Conservation (phyloP, 306 rosid species). For the Clitoria ternatea region DNA sequence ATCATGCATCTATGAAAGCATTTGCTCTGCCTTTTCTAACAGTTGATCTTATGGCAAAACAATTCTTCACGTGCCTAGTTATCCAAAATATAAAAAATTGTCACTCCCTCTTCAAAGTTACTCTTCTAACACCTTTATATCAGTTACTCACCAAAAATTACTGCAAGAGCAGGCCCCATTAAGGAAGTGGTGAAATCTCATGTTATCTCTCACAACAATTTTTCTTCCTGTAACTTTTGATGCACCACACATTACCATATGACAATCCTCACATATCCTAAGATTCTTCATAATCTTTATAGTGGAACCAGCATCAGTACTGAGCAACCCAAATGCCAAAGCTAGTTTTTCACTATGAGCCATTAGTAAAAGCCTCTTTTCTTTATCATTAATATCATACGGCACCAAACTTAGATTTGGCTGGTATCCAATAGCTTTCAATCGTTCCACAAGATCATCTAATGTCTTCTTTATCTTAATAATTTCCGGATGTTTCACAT, state of each 20-base stretch:
- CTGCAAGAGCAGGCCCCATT: conserved; percentile 74
- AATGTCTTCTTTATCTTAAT: conserved; percentile 48
- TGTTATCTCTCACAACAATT: conserved; percentile 69
- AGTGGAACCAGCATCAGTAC: conserved; percentile 44
- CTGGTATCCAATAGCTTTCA: conserved; percentile 52
- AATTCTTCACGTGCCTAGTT: not conserved
- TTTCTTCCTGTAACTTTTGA: conserved; percentile 60
- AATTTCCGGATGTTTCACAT: conserved; percentile 50
- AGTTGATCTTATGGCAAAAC: not conserved
- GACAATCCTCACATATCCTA: conserved; percentile 85
- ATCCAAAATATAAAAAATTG: not conserved
- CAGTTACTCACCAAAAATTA: conserved; percentile 61
- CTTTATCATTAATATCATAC: conserved; percentile 49
- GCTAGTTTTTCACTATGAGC: conserved; percentile 83
- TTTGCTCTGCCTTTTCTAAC: not conserved
- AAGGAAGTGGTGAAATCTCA: conserved; percentile 73
- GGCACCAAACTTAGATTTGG: conserved; percentile 54
- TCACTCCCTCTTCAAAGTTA: not conserved
- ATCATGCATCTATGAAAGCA: not conserved
- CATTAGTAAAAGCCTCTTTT: conserved; percentile 51
- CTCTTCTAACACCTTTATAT: not conserved
- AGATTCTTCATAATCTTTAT: conserved; percentile 84
- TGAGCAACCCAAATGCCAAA: conserved; percentile 57
- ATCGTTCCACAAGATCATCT: conserved; percentile 53
- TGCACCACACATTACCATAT: conserved; percentile 61